A percentile compares a stretch with the other conserved stretches of the same genome.
Conservation (phyloP, 129 eudicot genomes). For the Sambucus nigra region DNA sequence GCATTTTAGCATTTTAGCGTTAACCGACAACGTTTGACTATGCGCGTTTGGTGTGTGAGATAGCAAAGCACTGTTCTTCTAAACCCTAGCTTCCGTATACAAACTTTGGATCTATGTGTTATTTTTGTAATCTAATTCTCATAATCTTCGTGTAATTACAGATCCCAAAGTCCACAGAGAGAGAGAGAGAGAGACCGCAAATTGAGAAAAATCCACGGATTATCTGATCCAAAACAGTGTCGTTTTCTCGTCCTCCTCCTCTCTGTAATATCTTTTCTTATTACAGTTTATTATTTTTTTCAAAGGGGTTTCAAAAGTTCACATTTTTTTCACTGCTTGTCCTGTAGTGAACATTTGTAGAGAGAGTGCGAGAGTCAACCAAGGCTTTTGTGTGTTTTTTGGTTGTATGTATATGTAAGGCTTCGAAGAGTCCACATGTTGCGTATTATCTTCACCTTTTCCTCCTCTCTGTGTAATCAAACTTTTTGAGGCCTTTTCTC, state of each 20-base stretch:
- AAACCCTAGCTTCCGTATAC: too few species aligned
- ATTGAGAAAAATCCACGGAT: slow-evolving; percentile 3
- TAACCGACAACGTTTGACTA: too few species aligned
- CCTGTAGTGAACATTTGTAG: neutral
- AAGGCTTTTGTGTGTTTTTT: slow-evolving; percentile 26
- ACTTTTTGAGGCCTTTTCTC: slow-evolving; percentile 12
- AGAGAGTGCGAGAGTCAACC: slow-evolving; percentile 65
- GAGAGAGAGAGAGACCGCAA: slow-evolving; percentile 5
- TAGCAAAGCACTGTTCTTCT: too few species aligned
- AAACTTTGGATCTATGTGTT: too few species aligned
- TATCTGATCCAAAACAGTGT: slow-evolving; percentile 2
- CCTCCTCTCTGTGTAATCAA: slow-evolving; percentile 9
- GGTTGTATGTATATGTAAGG: slow-evolving; percentile 66
- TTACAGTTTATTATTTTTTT: slow-evolving; percentile 6
- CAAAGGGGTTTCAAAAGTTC: too few species aligned
- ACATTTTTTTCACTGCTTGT: slow-evolving; percentile 12
- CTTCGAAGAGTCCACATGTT: slow-evolving; percentile 70
- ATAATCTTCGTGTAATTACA: neutral
- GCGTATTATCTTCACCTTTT: slow-evolving; percentile 41
- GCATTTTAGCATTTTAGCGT: too few species aligned
- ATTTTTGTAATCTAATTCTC: too few species aligned
- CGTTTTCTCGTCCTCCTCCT: slow-evolving; percentile 2
- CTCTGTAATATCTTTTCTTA: neutral
- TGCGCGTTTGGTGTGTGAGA: too few species aligned
- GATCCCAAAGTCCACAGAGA: slow-evolving; percentile 9